A percentile compares a stretch with the other conserved stretches of the same genome.
These are phyloP conservation scores for Remersonia thermophila DNA, from an alignment of 2,329 filamentous ascomycete species.

Conservation along the genomic window DNA sequence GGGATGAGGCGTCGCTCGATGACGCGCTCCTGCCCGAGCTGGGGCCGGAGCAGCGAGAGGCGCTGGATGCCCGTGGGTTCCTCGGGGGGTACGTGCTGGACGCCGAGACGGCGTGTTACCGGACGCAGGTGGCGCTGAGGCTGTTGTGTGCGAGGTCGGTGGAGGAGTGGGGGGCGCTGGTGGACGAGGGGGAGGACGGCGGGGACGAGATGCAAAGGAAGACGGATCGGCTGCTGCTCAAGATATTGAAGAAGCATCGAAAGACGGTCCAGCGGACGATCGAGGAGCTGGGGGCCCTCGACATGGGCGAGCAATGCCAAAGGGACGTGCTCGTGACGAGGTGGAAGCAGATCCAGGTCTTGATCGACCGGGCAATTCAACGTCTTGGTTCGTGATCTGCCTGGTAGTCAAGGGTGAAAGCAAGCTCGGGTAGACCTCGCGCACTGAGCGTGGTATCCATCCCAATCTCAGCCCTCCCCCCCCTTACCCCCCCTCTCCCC, in stretches of 20 bases:
- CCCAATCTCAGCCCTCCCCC: too few relatives aligned
- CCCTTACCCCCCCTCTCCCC: too few relatives aligned
- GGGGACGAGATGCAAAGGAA: slow-evolving; percentile 29
- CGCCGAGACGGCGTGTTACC: slow-evolving; percentile 36
- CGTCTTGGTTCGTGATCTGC: slow-evolving; percentile 16
- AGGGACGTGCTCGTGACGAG: slow-evolving; percentile 25
- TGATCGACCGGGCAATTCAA: slow-evolving; percentile 27
- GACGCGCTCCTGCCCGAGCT: slow-evolving; percentile 32
- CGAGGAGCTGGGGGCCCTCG: slow-evolving; percentile 19
- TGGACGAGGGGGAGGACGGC: slow-evolving; percentile 33
- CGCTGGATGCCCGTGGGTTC: slow-evolving; percentile 35
- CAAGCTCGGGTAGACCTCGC: too few relatives aligned
- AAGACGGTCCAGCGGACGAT: slow-evolving; percentile 22
- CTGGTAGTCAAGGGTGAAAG: too few relatives aligned
- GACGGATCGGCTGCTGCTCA: slow-evolving; percentile 27
- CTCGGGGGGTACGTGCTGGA: slow-evolving; percentile 41
- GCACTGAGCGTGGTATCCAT: too few relatives aligned
- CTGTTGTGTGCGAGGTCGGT: slow-evolving; percentile 22
- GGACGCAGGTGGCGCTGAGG: slow-evolving; percentile 42
- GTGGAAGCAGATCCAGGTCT: slow-evolving; percentile 31
- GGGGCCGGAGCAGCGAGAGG: slow-evolving; percentile 21
- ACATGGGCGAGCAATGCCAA: slow-evolving; percentile 24
- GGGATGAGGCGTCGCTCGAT: slow-evolving; percentile 39
- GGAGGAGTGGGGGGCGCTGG: slow-evolving; percentile 34
- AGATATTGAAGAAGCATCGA: slow-evolving; percentile 27